These are phyloP conservation scores for Citrullus amarus DNA, from an alignment of 306 rosid genomes.

Conservation along the genomic window DNA sequence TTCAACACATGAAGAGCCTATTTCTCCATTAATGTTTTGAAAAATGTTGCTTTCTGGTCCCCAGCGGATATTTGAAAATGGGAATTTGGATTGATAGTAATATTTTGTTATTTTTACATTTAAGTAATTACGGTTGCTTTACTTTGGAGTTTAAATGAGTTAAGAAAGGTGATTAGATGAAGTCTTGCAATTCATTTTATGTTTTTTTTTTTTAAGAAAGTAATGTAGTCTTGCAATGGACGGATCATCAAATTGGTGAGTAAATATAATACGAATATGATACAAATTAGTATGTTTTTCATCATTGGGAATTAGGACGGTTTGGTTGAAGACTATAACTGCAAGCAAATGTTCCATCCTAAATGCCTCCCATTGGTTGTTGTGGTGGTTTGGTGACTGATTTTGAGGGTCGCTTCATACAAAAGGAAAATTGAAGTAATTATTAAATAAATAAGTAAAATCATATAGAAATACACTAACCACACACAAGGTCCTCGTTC, in stretches of 20 bases:
- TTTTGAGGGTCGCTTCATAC: not conserved
- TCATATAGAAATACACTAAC: too few relatives aligned
- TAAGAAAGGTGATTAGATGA: not conserved
- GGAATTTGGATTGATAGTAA: not conserved
- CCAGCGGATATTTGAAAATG: not conserved
- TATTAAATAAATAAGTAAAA: too few relatives aligned
- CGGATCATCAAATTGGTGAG: not conserved
- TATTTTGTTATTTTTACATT: not conserved
- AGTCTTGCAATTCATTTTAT: too few relatives aligned
- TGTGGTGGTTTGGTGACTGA: not conserved
- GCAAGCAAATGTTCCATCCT: not conserved
- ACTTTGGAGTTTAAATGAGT: not conserved
- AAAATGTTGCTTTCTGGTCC: conserved; percentile 3
- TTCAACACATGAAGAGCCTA: conserved; percentile 5
- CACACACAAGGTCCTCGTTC: too few relatives aligned
- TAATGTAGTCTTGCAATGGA: not conserved
- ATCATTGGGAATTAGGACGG: not conserved
- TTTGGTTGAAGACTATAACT: not conserved
- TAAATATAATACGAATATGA: not conserved
- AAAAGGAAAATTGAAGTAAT: not conserved
- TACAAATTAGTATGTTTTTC: not conserved
- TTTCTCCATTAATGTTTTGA: not conserved
- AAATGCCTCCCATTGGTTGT: not conserved
- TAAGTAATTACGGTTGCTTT: conserved; percentile 1
- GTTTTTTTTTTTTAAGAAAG: too few relatives aligned